A percentile compares a stretch with the other conserved stretches of the same genome.
These are phyloP conservation scores for Plenodomus lindquistii DNA, from an alignment of 2,329 filamentous ascomycete species.

Conservation along the genomic window DNA sequence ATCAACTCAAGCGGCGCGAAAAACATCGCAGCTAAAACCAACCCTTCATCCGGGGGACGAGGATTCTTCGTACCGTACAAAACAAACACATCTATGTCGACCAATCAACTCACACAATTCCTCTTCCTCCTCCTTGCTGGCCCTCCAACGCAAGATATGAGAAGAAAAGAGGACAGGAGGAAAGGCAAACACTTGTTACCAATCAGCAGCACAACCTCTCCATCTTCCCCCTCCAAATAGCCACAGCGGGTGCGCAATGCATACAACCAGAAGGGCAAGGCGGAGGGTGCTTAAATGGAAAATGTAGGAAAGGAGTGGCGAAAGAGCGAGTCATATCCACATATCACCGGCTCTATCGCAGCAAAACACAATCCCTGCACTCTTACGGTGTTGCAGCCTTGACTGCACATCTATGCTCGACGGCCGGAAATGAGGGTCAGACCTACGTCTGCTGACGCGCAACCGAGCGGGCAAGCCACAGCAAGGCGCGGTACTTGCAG, in stretches of 20 bases:
- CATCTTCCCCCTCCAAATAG: conserved; percentile 34
- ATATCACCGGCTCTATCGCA: conserved; percentile 47
- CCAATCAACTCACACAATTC: conserved; percentile 35
- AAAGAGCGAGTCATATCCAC: conserved; percentile 50
- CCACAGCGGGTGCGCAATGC: conserved; percentile 41
- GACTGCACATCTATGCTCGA: conserved; percentile 15
- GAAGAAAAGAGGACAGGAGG: conserved; percentile 30
- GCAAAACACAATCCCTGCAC: conserved; percentile 24
- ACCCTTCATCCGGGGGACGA: conserved; percentile 46
- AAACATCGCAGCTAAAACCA: conserved; percentile 39
- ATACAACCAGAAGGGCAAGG: conserved; percentile 35
- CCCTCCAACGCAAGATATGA: conserved; percentile 23
- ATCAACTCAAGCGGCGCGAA: conserved; percentile 39
- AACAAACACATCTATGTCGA: conserved; percentile 43
- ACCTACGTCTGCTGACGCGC: conserved; percentile 22
- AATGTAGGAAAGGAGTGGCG: conserved; percentile 29
- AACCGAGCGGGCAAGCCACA: conserved; percentile 46
- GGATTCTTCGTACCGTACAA: conserved; percentile 42
- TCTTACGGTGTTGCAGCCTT: conserved; percentile 29
- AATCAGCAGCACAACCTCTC: conserved; percentile 42
- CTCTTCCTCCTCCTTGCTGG: conserved; percentile 8
- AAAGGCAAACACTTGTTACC: conserved; percentile 48
- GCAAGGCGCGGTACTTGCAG: conserved; percentile 27
- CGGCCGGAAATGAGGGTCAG: conserved; percentile 30
- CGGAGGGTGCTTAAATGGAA: conserved; percentile 30